These are phyloP conservation scores for Helotiales sp. DNA, from an alignment of 2,329 filamentous ascomycete species.

Conservation along the genomic window DNA sequence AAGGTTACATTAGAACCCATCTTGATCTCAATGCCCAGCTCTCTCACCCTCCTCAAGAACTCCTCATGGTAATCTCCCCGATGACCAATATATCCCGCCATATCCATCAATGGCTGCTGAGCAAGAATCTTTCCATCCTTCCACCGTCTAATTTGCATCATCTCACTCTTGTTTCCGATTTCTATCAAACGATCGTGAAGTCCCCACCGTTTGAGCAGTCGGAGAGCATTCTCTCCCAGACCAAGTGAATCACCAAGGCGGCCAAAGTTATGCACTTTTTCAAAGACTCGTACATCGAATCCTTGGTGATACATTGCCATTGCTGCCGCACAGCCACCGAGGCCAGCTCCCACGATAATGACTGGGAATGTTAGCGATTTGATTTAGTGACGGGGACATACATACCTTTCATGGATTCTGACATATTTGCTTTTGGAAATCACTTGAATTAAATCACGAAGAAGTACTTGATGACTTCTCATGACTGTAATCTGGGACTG, in stretches of 20 bases:
- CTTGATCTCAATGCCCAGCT: conserved; percentile 48
- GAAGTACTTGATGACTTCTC: neutral
- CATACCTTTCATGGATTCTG: conserved; percentile 24
- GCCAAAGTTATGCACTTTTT: conserved; percentile 50
- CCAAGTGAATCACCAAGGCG: conserved; percentile 53
- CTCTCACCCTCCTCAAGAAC: conserved; percentile 47
- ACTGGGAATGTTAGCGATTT: conserved; percentile 42
- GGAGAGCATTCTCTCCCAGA: conserved; percentile 53
- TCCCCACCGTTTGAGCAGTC: conserved; percentile 52
- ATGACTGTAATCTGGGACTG: neutral
- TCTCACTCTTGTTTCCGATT: conserved; percentile 53
- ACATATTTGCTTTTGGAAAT: neutral
- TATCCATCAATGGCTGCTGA: conserved; percentile 55
- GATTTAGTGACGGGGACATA: neutral
- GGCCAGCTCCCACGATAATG: conserved; percentile 55
- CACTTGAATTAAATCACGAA: neutral
- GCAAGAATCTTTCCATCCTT: conserved; percentile 53
- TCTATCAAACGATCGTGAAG: conserved; percentile 48
- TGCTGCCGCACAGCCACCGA: conserved; percentile 55
- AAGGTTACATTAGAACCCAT: conserved; percentile 45
- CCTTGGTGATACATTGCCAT: conserved; percentile 54
- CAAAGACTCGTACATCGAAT: conserved; percentile 48
- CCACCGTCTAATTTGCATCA: conserved; percentile 56
- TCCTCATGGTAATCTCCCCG: conserved; percentile 52
- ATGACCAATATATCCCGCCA: conserved; percentile 54